Conservation (phyloP, 495 filamentous ascomycete species). For the Aspergillus leporis region DNA sequence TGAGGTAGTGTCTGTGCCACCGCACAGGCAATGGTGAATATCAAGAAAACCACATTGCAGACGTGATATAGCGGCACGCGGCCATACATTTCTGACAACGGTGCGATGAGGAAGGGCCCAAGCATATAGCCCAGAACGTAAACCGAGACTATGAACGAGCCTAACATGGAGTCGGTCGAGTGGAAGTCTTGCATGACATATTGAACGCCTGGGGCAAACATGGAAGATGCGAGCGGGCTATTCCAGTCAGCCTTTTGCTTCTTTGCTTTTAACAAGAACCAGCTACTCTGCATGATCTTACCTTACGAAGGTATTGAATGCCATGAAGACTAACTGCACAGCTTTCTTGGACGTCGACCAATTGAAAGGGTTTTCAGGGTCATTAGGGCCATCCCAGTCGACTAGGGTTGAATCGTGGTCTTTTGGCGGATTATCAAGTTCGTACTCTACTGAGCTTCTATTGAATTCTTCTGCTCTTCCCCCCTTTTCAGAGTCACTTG, state of each 20-base stretch:
- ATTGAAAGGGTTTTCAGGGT: slow-evolving; percentile 61
- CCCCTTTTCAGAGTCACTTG: neutral
- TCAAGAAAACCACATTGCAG: slow-evolving; percentile 44
- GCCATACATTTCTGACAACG: slow-evolving; percentile 47
- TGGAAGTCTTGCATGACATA: slow-evolving; percentile 55
- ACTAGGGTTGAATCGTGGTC: slow-evolving; percentile 23
- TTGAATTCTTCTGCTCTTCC: neutral
- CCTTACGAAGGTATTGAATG: slow-evolving; percentile 59
- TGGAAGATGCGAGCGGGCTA: slow-evolving; percentile 58
- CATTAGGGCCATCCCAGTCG: slow-evolving; percentile 56
- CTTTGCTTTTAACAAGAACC: neutral
- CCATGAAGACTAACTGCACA: slow-evolving; percentile 45
- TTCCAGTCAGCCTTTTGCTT: slow-evolving; percentile 5
- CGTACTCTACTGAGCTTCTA: neutral
- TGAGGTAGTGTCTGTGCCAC: slow-evolving; percentile 39
- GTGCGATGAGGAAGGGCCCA: slow-evolving; percentile 43
- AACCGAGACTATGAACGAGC: slow-evolving; percentile 43
- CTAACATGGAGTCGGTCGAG: slow-evolving; percentile 33
- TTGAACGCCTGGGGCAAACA: slow-evolving; percentile 61
- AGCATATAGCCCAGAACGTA: slow-evolving; percentile 41
- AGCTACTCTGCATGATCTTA: slow-evolving; percentile 18
- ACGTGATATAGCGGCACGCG: slow-evolving; percentile 41
- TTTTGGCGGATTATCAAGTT: neutral
- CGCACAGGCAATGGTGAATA: slow-evolving; percentile 49
- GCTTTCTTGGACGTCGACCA: slow-evolving; percentile 55